Evolutionary conservation across 164 flowering plant genomes (phyloP).

Genomic region (Magnolia changhungtana): DNA sequence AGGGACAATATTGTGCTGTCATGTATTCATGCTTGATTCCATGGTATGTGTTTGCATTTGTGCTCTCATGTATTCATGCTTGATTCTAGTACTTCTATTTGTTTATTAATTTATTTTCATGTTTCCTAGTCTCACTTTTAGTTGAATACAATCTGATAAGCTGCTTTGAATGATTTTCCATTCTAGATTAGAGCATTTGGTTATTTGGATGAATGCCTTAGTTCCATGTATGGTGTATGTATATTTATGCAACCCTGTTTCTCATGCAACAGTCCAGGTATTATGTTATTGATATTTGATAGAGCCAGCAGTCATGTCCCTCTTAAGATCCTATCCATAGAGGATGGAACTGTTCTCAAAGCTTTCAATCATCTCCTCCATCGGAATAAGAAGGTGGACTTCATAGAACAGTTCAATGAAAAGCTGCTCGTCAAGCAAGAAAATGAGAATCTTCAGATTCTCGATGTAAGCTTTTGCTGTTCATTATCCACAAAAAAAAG

Average conservation of each 20-base stretch:
- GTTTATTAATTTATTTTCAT: too few species aligned
- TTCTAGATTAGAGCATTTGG: neutral
- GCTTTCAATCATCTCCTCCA: constrained; percentile 80
- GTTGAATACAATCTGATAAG: neutral
- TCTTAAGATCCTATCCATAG: constrained; percentile 81
- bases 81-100: neutral
- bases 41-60: neutral
- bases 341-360: constrained; percentile 91
- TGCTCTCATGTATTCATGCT: neutral
- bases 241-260: constrained; percentile 3
- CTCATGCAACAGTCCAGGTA: constrained; percentile 70
- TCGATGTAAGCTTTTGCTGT: constrained; percentile 19
- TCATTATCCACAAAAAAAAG: neutral
- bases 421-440: constrained; percentile 40
- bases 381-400: constrained; percentile 84
- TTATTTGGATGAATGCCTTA: neutral
- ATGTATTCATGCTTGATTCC: neutral
- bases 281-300: constrained; percentile 76
- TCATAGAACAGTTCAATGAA: constrained; percentile 36
- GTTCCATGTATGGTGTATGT: neutral
- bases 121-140: too few species aligned
- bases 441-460: constrained; percentile 32
- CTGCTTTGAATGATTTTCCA: neutral
- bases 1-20: neutral
- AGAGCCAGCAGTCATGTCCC: constrained; percentile 66